Base-by-base conservation (phyloP, 2,329 filamentous ascomycete genomes). In the Ophiostoma piceae region DNA sequence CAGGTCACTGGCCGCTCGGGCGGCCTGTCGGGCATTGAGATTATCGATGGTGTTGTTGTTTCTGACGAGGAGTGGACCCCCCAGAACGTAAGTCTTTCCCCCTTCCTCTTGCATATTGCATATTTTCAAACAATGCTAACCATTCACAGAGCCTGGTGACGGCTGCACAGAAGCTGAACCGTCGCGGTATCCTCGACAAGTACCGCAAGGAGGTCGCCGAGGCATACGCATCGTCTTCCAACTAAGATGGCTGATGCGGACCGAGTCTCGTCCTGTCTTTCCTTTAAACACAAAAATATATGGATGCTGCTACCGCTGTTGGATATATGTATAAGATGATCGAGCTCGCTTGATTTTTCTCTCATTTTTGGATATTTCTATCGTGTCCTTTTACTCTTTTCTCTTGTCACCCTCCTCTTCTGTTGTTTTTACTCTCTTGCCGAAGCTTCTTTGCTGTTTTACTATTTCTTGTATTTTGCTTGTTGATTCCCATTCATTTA, bases 11-110 rank as follows among this genome's bases (percentile, higher is more conserved):
- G 89, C 37, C 84, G 84, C 72, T 83, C 85, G 73, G 87, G 86
- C 69, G 88, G 89, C 14, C 81, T 91, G 26, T 82, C 84, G 1
- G 84, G 86, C 19, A 90, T 91, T 70, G 89, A 91, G 80, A 87
- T 91, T 70, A 87, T 92, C 71, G 87, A 90, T 72, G 89, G 89
- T 72, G 87, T 91, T 14, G 89, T 91, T 1, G 76, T 92, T 74
- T 86, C 87, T 0, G 88, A 91, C 72, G 89, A 91, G 79, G 89
- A 92, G 78, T 92, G 89, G 89, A 91, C 88, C 11, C 87, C 89
- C 64, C 87, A 91, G 74, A 92, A 91, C 76, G 88, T 90, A 79
- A 84, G 87, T 82, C 2, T 41, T 41, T 41, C 9, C 4, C 35
- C 35, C 37, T 39, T 9, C 37, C 37, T 39, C 14, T 41, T 41